Percentiles rank a stretch among this genome's conserved stretches.
phyloP scores from a whole-genome alignment of 176 grass and related monocot species.

The Phragmites australis region DNA sequence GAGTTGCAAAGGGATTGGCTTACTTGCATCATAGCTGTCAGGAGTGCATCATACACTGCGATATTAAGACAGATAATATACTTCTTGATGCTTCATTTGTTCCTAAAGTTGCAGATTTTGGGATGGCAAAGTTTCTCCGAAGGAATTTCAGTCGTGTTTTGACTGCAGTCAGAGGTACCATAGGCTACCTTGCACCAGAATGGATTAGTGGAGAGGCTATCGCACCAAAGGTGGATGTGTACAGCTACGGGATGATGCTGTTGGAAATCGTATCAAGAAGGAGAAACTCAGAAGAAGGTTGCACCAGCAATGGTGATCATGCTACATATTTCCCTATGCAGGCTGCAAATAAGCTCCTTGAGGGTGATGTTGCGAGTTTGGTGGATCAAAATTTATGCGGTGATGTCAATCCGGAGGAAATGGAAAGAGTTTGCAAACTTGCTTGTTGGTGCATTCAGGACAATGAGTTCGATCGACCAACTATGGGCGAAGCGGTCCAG shows the following conservation, averaged over 20 bases:
- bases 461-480: slow-evolving; percentile 31
- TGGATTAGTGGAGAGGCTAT: slow-evolving; percentile 50
- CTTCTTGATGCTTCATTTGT: slow-evolving; percentile 20
- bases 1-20: slow-evolving; percentile 33
- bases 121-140: slow-evolving; percentile 40
- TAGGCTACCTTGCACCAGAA: slow-evolving; percentile 53
- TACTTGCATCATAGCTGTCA: slow-evolving; percentile 41
- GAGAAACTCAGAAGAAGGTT: slow-evolving; percentile 25
- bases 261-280: slow-evolving; percentile 48
- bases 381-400: slow-evolving; percentile 26
- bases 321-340: slow-evolving; percentile 40
- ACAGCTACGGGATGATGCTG: slow-evolving; percentile 59
- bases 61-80: slow-evolving; percentile 31
- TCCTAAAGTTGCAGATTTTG: slow-evolving; percentile 48
- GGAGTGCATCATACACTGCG: slow-evolving; percentile 45
- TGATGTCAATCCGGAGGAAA: slow-evolving; percentile 38
- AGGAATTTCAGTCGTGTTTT: slow-evolving; percentile 54
- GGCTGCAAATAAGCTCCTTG: slow-evolving; percentile 27
- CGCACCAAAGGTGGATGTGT: slow-evolving; percentile 50
- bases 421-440: slow-evolving; percentile 41
- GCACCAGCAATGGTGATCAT: slow-evolving; percentile 1
- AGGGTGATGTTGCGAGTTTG: slow-evolving; percentile 30
- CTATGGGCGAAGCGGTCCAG: slow-evolving; percentile 54
- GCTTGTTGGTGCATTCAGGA: slow-evolving; percentile 55
- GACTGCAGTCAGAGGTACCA: slow-evolving; percentile 49